Evolutionary conservation across 2,329 filamentous ascomycete species (phyloP).

Genomic region (Fusarium oxysporum): DNA sequence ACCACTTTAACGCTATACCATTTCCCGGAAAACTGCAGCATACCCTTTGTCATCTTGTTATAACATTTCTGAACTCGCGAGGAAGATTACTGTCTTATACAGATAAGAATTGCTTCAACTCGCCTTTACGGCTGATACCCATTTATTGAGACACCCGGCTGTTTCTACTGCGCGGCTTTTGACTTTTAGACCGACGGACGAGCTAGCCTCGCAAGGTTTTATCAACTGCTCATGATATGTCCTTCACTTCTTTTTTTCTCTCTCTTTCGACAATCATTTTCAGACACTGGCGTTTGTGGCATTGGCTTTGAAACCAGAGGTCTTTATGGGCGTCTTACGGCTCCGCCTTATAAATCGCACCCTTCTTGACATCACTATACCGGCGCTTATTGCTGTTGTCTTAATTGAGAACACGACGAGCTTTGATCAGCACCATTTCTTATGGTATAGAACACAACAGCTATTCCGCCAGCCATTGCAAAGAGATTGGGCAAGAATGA

Average conservation of each 20-base stretch:
- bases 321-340: slow-evolving; percentile 17
- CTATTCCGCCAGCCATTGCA: not conserved
- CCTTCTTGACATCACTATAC: slow-evolving; percentile 20
- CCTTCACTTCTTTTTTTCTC: slow-evolving; percentile 22
- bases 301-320: slow-evolving; percentile 35
- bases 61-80: slow-evolving; percentile 34
- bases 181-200: slow-evolving; percentile 21
- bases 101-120: slow-evolving; percentile 22
- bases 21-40: slow-evolving; percentile 50
- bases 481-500: slow-evolving; percentile 9
- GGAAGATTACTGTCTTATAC: slow-evolving; percentile 19
- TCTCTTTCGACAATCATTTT: slow-evolving; percentile 23
- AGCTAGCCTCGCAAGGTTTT: slow-evolving; percentile 24
- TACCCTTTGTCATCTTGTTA: slow-evolving; percentile 50
- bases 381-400: slow-evolving; percentile 12
- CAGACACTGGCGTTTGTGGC: slow-evolving; percentile 37
- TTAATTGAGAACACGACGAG: slow-evolving; percentile 9
- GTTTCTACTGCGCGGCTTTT: slow-evolving; percentile 22
- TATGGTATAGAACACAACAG: not conserved
- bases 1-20: slow-evolving; percentile 37
- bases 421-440: slow-evolving; percentile 4
- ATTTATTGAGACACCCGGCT: slow-evolving; percentile 23
- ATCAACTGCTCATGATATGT: slow-evolving; percentile 32
- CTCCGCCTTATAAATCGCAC: slow-evolving; percentile 5
- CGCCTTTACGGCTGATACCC: slow-evolving; percentile 39